Percentiles rank a stretch among this genome's conserved stretches.
Evolutionary conservation across 768 basidiomycete genomes (phyloP).

Genomic region (Amanita pseudoporphyria): DNA sequence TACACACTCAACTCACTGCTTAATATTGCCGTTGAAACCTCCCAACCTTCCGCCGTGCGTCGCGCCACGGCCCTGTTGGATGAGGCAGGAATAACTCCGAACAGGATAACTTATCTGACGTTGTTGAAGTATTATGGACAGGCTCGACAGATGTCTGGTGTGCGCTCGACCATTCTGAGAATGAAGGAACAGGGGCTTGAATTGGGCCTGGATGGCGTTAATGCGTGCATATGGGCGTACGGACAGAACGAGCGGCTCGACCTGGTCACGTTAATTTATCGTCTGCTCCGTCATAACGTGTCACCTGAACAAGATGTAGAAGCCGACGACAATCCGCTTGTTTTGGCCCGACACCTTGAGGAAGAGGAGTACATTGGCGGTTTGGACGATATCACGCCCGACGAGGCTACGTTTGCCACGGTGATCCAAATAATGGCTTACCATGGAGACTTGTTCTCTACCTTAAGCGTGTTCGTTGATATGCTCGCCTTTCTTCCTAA

Average conservation of each 20-base stretch:
- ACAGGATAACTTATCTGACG: constrained; percentile 52
- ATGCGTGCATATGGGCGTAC: constrained; percentile 65
- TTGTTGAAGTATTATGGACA: constrained; percentile 46
- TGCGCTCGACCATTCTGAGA: constrained; percentile 44
- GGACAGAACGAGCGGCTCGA: constrained; percentile 42
- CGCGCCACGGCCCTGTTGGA: constrained; percentile 47
- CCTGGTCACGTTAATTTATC: constrained; percentile 53
- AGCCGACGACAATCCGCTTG: constrained; percentile 25
- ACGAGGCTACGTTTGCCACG: constrained; percentile 56
- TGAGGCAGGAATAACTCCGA: constrained; percentile 44
- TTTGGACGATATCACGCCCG: constrained; percentile 35
- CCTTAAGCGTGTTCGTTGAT: constrained; percentile 53
- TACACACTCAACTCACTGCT: constrained; percentile 63
- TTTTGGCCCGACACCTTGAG: constrained; percentile 26
- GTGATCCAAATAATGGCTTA: constrained; percentile 67
- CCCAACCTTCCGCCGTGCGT: constrained; percentile 29
- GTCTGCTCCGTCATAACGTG: constrained; percentile 46
- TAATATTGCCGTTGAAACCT: constrained; percentile 48
- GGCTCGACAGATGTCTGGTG: constrained; percentile 36
- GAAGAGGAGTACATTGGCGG: constrained; percentile 39
- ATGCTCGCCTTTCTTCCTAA: constrained; percentile 44
- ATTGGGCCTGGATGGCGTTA: constrained; percentile 57
- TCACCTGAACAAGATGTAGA: constrained; percentile 20
- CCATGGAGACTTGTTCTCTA: constrained; percentile 50
- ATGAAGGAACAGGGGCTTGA: constrained; percentile 42